phyloP scores from a whole-genome alignment of 805 yeast species.

The Nakazawaea wickerhamii region DNA sequence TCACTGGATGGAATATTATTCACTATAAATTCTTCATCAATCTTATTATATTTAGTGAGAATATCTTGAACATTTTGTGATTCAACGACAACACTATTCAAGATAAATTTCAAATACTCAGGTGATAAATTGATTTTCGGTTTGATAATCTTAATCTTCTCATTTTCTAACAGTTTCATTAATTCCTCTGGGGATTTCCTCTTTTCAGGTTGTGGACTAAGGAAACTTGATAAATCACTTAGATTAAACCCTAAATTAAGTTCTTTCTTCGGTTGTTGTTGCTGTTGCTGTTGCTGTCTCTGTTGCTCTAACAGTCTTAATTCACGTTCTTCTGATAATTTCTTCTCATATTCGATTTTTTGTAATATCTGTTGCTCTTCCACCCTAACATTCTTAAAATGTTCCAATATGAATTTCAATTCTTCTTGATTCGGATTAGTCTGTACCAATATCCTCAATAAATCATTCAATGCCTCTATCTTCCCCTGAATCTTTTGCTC shows the following conservation, averaged over 20 bases:
- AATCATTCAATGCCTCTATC: conserved; percentile 38
- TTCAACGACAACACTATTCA: conserved; percentile 6
- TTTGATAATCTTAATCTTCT: not conserved
- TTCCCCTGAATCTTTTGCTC: conserved; percentile 39
- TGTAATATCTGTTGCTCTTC: conserved; percentile 27
- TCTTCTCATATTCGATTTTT: conserved; percentile 17
- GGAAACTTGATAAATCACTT: conserved; percentile 6
- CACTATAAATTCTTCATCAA: conserved; percentile 33
- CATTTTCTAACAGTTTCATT: not conserved
- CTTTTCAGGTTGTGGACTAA: conserved; percentile 5
- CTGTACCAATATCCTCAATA: conserved; percentile 32
- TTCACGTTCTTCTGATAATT: conserved; percentile 9
- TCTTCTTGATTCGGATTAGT: conserved; percentile 23
- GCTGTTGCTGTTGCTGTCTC: conserved; percentile 19
- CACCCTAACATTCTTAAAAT: conserved; percentile 26
- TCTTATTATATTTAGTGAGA: conserved; percentile 8
- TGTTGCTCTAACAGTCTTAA: conserved; percentile 19
- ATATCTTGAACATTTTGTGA: conserved; percentile 2
- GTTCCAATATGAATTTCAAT: conserved; percentile 26
- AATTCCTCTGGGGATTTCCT: conserved; percentile 3
- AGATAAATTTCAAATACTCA: conserved; percentile 4
- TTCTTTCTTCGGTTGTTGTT: conserved; percentile 15
- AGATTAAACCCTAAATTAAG: conserved; percentile 10
- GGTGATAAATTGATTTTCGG: not conserved
- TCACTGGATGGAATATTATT: conserved; percentile 29